Percentiles rank a stretch among this genome's conserved stretches.
Conservation (phyloP, 306 rosid genomes). For the Mimosa bimucronata region DNA sequence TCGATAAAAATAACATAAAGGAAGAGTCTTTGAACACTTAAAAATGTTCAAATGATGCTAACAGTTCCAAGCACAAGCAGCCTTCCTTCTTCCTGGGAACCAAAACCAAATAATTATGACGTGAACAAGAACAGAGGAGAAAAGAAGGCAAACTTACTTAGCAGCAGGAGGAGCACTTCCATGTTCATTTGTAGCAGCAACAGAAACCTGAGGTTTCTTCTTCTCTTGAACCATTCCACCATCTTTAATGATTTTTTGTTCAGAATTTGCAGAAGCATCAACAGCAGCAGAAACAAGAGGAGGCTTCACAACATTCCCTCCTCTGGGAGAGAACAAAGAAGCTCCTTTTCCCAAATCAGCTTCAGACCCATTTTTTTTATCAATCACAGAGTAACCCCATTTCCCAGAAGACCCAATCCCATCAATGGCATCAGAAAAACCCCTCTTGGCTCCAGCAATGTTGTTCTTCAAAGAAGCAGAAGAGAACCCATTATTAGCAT, state of each 20-base stretch:
- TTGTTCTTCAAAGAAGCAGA: constrained; percentile 48
- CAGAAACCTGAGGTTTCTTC: constrained; percentile 59
- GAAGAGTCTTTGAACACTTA: not conserved
- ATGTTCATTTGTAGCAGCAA: constrained; percentile 48
- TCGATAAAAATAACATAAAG: not conserved
- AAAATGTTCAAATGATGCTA: constrained; percentile 1
- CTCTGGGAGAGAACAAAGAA: constrained; percentile 57
- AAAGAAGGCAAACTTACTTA: constrained; percentile 58
- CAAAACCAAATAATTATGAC: constrained; percentile 5
- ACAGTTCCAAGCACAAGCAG: constrained; percentile 8
- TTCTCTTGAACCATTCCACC: constrained; percentile 57
- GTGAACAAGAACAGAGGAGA: not conserved
- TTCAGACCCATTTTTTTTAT: constrained; percentile 54
- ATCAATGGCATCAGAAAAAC: constrained; percentile 77
- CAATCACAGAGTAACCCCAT: constrained; percentile 66
- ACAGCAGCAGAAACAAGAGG: constrained; percentile 39
- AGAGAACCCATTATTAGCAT: constrained; percentile 39
- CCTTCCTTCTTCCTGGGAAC: constrained; percentile 7
- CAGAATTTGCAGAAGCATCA: constrained; percentile 36
- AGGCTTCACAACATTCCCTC: constrained; percentile 52
- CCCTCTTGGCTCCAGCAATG: constrained; percentile 78
- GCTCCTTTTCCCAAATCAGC: constrained; percentile 59
- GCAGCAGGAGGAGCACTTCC: constrained; percentile 76
- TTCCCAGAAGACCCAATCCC: constrained; percentile 51
- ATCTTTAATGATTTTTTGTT: constrained; percentile 52